phyloP scores from a whole-genome alignment of 805 yeast species.

The Candida michaelii region DNA sequence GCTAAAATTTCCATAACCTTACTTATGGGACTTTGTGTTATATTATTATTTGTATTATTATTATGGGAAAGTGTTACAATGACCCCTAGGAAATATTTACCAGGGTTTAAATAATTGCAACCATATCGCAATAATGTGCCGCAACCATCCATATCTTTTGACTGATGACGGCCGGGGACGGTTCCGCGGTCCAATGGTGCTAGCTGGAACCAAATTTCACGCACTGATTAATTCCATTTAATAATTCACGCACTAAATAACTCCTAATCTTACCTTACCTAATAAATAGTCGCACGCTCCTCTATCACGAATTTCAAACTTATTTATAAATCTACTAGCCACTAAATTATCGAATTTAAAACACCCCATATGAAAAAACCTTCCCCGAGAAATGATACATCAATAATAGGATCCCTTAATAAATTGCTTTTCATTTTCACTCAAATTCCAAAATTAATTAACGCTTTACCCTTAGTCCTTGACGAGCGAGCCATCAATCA shows the following conservation, averaged over 20 bases:
- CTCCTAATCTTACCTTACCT: no score
- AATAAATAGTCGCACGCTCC: neutral
- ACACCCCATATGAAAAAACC: slow-evolving; percentile 12
- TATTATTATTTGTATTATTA: slow-evolving; percentile 31
- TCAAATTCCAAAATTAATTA: slow-evolving; percentile 32
- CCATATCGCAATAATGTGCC: neutral
- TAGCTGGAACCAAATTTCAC: no score
- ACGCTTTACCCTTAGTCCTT: slow-evolving; percentile 32
- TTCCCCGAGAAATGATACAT: slow-evolving; percentile 31
- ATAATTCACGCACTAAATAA: no score
- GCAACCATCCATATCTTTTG: no score
- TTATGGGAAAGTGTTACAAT: slow-evolving; percentile 38
- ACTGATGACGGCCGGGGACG: no score
- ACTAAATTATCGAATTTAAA: slow-evolving; percentile 2
- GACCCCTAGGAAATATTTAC: slow-evolving; percentile 19
- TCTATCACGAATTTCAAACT: slow-evolving; percentile 1
- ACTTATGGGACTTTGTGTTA: slow-evolving; percentile 44
- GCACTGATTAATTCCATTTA: no score
- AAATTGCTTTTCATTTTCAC: slow-evolving; percentile 33
- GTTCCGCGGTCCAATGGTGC: no score
- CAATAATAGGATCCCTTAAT: slow-evolving; percentile 23
- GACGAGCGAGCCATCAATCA: slow-evolving; percentile 13
- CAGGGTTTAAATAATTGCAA: neutral
- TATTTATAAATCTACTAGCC: no score
- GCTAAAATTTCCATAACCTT: slow-evolving; percentile 38